Percentiles rank a stretch among this genome's conserved stretches.
These are phyloP conservation scores for Solanum clarkiae DNA, from an alignment of 257 asterid genomes.

Conservation along the genomic window DNA sequence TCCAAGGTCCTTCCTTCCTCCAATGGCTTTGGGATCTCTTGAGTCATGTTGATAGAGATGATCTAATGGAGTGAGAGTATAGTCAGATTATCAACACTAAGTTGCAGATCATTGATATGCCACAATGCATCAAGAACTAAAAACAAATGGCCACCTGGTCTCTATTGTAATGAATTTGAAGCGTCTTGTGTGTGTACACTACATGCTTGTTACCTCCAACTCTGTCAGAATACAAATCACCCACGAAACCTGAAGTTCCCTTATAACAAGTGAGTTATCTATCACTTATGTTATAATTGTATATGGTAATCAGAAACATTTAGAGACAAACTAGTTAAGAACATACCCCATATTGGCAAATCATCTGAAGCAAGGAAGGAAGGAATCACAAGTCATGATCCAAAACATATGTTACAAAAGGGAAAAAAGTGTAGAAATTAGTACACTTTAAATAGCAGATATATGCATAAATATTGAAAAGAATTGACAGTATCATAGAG, in stretches of 20 bases:
- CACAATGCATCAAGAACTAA: not conserved
- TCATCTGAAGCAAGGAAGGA: constrained; percentile 32
- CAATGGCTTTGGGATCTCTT: constrained; percentile 39
- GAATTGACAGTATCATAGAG: not conserved
- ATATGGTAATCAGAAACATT: not conserved
- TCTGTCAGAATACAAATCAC: constrained; percentile 33
- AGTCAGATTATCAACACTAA: not conserved
- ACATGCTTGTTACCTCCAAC: constrained; percentile 33
- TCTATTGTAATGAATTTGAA: constrained; percentile 44
- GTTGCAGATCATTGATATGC: not conserved
- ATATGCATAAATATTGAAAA: not conserved
- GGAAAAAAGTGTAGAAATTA: constrained; percentile 12
- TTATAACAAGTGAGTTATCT: not conserved
- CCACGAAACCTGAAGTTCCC: constrained; percentile 42
- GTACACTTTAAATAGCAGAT: not conserved
- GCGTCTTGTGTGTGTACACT: constrained; percentile 44
- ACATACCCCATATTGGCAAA: constrained; percentile 78
- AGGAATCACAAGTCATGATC: constrained; percentile 9
- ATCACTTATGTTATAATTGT: not conserved
- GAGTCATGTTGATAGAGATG: constrained; percentile 44
- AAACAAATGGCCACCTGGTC: constrained; percentile 31
- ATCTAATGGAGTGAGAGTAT: constrained; percentile 14
- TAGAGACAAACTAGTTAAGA: not conserved
- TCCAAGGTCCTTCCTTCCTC: constrained; percentile 47
- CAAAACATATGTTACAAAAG: not conserved